Evolutionary conservation across 805 yeast genomes (phyloP).

Genomic region (Kurtzmaniella fragi): DNA sequence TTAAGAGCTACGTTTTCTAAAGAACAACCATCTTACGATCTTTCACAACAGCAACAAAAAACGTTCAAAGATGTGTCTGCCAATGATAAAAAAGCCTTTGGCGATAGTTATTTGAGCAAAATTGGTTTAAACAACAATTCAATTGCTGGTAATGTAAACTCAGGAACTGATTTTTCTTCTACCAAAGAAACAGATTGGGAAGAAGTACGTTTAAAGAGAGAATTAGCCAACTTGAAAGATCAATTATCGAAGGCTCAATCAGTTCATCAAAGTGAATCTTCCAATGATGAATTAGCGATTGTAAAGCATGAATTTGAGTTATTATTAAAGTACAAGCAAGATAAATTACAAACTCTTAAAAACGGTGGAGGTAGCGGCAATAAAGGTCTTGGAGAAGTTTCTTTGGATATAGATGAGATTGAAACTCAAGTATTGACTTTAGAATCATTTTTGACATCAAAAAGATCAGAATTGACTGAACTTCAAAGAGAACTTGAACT

Average conservation of each 20-base stretch:
- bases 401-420: conserved; percentile 60
- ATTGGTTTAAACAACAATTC: conserved; percentile 46
- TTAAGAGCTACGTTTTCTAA: conserved; percentile 88
- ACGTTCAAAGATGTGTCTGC: conserved; percentile 17
- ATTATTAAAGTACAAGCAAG: conserved; percentile 71
- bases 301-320: conserved; percentile 71
- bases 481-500: conserved; percentile 40
- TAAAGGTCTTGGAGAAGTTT: conserved; percentile 46
- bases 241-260: conserved; percentile 49
- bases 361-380: conserved; percentile 8
- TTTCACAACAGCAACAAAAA: conserved; percentile 26
- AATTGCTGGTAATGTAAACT: conserved; percentile 21
- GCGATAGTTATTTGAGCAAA: conserved; percentile 49
- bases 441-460: conserved; percentile 60
- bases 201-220: conserved; percentile 75
- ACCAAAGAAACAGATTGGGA: conserved; percentile 90
- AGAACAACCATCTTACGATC: conserved; percentile 70
- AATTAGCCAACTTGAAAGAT: conserved; percentile 69
- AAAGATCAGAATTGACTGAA: conserved; percentile 54
- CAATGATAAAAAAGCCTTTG: conserved; percentile 36
- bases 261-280: conserved; percentile 16
- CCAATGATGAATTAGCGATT: conserved; percentile 20
- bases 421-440: conserved; percentile 72
- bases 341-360: conserved; percentile 35
- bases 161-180: conserved; percentile 68